phyloP scores from a whole-genome alignment of 2,329 filamentous ascomycete genomes.

The Scolecobasidium constrictum region DNA sequence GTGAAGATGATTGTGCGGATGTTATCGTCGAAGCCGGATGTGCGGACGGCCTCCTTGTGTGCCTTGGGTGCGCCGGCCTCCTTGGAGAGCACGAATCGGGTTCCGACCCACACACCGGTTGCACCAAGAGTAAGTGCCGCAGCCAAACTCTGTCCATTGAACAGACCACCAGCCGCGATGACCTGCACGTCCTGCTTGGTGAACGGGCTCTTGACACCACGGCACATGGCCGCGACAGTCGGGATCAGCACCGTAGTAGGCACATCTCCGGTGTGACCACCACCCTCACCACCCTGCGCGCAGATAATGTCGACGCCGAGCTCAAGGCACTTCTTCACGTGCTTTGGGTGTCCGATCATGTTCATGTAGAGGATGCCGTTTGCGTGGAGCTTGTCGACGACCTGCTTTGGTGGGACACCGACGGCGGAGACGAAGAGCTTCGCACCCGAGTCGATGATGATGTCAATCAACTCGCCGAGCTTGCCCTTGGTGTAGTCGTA shows the following conservation, averaged over 20 bases:
- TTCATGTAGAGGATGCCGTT: constrained; percentile 95
- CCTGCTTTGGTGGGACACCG: constrained; percentile 77
- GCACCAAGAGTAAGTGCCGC: constrained; percentile 89
- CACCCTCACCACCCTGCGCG: constrained; percentile 94
- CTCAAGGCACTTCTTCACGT: constrained; percentile 91
- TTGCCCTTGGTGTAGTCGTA: constrained; percentile 99
- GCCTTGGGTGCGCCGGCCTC: constrained; percentile 89
- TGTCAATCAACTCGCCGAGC: constrained; percentile 77
- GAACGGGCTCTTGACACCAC: constrained; percentile 73
- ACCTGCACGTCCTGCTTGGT: constrained; percentile 84
- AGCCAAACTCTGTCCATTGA: constrained; percentile 51
- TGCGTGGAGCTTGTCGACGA: constrained; percentile 84
- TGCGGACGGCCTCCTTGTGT: constrained; percentile 92
- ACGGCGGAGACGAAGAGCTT: constrained; percentile 95
- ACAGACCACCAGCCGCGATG: constrained; percentile 31
- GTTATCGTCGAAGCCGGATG: constrained; percentile 89
- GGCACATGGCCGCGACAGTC: constrained; percentile 71
- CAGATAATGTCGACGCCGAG: constrained; percentile 89
- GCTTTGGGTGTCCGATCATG: constrained; percentile 99
- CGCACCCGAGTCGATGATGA: constrained; percentile 84
- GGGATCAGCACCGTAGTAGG: constrained; percentile 89
- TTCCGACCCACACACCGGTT: constrained; percentile 89
- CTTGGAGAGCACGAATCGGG: constrained; percentile 84
- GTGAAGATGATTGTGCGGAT: constrained; percentile 96
- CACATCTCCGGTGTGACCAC: constrained; percentile 90